These are phyloP conservation scores for Aspergillus bridgeri DNA, from an alignment of 495 filamentous ascomycete species.

Conservation along the genomic window DNA sequence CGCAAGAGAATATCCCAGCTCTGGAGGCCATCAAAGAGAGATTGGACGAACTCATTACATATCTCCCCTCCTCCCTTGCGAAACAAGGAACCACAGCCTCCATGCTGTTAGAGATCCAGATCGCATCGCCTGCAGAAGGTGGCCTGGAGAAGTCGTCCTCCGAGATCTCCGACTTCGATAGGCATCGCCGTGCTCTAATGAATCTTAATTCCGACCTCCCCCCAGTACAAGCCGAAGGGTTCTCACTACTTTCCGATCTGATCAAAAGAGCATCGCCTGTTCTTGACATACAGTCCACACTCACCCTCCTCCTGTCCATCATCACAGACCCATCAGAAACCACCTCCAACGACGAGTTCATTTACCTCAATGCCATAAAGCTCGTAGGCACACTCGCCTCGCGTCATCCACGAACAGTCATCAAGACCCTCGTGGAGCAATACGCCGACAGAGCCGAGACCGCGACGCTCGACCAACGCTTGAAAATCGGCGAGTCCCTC, in stretches of 20 bases:
- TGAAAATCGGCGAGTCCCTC: conserved; percentile 71
- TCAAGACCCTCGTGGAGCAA: conserved; percentile 62
- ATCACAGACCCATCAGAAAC: conserved; percentile 51
- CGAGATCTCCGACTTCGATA: conserved; percentile 63
- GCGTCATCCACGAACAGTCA: conserved; percentile 61
- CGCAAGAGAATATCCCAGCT: conserved; percentile 39
- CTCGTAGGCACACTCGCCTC: conserved; percentile 63
- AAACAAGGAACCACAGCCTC: conserved; percentile 52
- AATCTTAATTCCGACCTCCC: conserved; percentile 74
- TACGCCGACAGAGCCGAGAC: conserved; percentile 64
- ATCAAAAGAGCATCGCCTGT: conserved; percentile 60
- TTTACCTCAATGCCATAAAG: conserved; percentile 69
- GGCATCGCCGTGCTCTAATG: conserved; percentile 64
- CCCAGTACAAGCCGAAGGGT: conserved; percentile 74
- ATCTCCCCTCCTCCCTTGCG: conserved; percentile 32
- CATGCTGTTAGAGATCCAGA: conserved; percentile 53
- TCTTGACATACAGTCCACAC: conserved; percentile 66
- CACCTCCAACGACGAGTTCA: conserved; percentile 60
- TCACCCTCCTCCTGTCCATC: conserved; percentile 63
- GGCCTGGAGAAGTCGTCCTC: conserved; percentile 34
- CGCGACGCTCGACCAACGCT: conserved; percentile 58
- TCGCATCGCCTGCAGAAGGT: conserved; percentile 51
- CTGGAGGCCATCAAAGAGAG: conserved; percentile 51
- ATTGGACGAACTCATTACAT: conserved; percentile 41
- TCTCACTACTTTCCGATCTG: conserved; percentile 64